Conservation (phyloP, 768 basidiomycete species). For the Pisolithus sp. region DNA sequence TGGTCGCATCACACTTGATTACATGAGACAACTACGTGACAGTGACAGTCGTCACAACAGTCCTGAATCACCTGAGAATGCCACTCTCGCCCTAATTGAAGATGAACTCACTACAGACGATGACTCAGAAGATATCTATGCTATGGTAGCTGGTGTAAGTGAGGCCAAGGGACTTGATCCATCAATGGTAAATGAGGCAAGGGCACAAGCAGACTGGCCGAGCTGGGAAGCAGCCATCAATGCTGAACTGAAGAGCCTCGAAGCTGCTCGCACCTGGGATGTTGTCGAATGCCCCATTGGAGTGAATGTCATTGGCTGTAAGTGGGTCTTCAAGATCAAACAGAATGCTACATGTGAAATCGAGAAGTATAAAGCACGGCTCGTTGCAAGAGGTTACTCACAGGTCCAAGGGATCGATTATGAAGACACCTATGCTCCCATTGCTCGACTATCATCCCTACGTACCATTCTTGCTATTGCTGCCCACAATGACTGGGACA, state of each 20-base stretch:
- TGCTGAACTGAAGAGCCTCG: neutral
- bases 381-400: conserved; percentile 32
- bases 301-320: conserved; percentile 24
- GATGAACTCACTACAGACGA: neutral
- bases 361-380: conserved; percentile 29
- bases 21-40: too few relatives aligned
- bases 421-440: neutral
- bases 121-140: neutral
- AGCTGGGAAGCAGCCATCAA: conserved; percentile 10
- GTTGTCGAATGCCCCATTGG: conserved; percentile 22
- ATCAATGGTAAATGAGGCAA: neutral
- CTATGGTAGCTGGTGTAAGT: neutral
- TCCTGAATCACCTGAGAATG: too few relatives aligned
- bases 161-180: neutral
- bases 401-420: neutral
- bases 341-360: conserved; percentile 20
- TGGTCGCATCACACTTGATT: too few relatives aligned
- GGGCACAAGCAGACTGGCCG: conserved; percentile 13
- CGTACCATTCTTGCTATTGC: neutral
- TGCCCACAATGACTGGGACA: too few relatives aligned
- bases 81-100: too few relatives aligned
- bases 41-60: too few relatives aligned
- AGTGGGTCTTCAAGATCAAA: conserved; percentile 33
- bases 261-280: conserved; percentile 23
- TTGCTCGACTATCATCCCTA: neutral